Base-by-base conservation (phyloP, 805 yeast genomes). In the Starmerella tilneyi region DNA sequence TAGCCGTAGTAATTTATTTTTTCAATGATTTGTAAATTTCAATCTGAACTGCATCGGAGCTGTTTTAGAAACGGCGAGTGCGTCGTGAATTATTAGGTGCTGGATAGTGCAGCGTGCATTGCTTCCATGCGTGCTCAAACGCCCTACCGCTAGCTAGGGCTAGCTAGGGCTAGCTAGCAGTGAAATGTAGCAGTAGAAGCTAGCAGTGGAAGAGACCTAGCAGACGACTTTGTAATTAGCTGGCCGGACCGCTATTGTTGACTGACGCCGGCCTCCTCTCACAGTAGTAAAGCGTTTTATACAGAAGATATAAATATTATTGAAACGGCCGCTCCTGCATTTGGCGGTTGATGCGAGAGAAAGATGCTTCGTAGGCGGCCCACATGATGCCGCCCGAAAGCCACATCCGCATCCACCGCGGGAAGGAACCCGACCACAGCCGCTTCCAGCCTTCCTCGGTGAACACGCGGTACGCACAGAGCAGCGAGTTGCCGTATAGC, bases 371-470 rank as follows among this genome's bases (percentile, higher is more conserved):
- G 59, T 81, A 82, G 16, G 79, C 72, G 13, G 75, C 67, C 46
- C 83, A 72, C 2, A 84, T 74, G 9, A 83, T 70, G 20, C 83
- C 81, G 20, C 92, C 85, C 32, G 80, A 75, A 15, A 79, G 67
- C 50, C 84, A 74, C 8, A 82, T 80, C 57, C 81, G 80, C 42
- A 81, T 64, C 42, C 81, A 70, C 49, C 94, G 66, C 15, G 89
- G 92, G 9, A 56, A 40, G 54, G 56, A 27, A 49, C 69, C 68
- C 1, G 59, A 64, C 73, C 61, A 64, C 31, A 64, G 53, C 16
- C 57, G 48, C 29, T 32, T 42, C 21, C 53, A 41, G 40, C 74
- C 76, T 49, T 72, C 70, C 34, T 59, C 61, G n/a, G 56, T 49
- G 50, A 63, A 61, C 6, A 65, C 54, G 32, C 57, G 45, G 53